phyloP scores from a whole-genome alignment of 805 yeast genomes.

The Yamadazyma philogaea region DNA sequence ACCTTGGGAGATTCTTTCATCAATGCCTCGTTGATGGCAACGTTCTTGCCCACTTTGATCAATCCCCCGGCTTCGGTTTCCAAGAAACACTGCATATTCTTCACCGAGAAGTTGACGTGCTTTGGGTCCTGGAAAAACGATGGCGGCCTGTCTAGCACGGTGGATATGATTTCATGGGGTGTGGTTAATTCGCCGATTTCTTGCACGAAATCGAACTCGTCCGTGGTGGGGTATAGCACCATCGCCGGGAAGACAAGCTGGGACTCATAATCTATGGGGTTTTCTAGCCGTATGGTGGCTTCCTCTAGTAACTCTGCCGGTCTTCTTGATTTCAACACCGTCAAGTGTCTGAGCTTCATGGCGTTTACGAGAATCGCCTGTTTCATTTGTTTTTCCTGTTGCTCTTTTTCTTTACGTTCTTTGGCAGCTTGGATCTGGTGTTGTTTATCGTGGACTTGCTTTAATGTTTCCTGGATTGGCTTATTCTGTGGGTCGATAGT shows the following conservation, averaged over 20 bases:
- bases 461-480: conserved; percentile 48
- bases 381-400: conserved; percentile 39
- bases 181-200: conserved; percentile 72
- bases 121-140: conserved; percentile 65
- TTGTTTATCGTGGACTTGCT: conserved; percentile 40
- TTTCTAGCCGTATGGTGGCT: conserved; percentile 57
- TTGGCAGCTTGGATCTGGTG: conserved; percentile 24
- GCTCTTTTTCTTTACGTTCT: conserved; percentile 35
- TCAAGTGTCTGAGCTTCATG: conserved; percentile 54
- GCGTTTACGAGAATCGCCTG: conserved; percentile 54
- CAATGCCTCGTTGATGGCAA: conserved; percentile 61
- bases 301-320: conserved; percentile 57
- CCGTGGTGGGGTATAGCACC: conserved; percentile 76
- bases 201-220: conserved; percentile 79
- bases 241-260: conserved; percentile 80
- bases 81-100: conserved; percentile 68
- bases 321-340: conserved; percentile 37
- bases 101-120: conserved; percentile 56
- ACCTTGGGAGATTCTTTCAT: conserved; percentile 59
- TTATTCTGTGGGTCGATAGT: conserved; percentile 57
- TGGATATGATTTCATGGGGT: conserved; percentile 57
- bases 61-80: conserved; percentile 84
- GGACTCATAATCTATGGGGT: conserved; percentile 65
- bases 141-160: conserved; percentile 60
- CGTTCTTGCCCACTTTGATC: conserved; percentile 78